phyloP scores from a whole-genome alignment of 441 rosid genomes.

The Raphanus hybrid region DNA sequence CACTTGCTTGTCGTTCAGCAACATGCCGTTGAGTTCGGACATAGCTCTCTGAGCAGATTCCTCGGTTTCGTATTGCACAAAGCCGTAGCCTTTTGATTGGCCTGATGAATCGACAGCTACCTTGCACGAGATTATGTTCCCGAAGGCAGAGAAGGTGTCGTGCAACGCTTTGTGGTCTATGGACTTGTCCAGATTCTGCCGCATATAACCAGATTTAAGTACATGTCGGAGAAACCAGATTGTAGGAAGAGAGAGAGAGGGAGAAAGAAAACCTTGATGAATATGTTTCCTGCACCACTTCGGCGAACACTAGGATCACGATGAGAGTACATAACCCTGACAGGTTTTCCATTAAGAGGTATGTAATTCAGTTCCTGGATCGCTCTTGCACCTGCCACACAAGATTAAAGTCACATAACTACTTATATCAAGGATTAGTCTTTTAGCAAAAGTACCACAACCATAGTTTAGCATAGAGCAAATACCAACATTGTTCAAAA shows the following conservation, averaged over 20 bases:
- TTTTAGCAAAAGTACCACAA: neutral
- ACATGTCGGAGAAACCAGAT: neutral
- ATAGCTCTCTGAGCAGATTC: constrained; percentile 82
- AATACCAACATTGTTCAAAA: neutral
- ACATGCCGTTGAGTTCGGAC: constrained; percentile 77
- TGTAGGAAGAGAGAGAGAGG: neutral
- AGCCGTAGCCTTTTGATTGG: constrained; percentile 88
- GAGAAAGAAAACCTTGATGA: constrained; percentile 62
- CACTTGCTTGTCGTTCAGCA: constrained; percentile 85
- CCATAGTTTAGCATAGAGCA: too few species aligned
- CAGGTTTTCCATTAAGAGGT: constrained; percentile 72
- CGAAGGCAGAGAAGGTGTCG: constrained; percentile 66
- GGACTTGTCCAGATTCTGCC: constrained; percentile 77
- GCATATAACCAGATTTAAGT: constrained; percentile 19
- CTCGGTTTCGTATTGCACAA: constrained; percentile 80
- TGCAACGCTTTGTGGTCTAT: constrained; percentile 87
- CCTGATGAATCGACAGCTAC: constrained; percentile 80
- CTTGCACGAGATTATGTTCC: constrained; percentile 81
- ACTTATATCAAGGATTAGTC: neutral
- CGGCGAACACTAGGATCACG: constrained; percentile 55
- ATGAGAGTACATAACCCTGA: constrained; percentile 80
- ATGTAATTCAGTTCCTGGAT: constrained; percentile 74
- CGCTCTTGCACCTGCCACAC: constrained; percentile 76
- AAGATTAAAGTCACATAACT: neutral
- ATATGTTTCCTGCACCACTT: constrained; percentile 77